Base-by-base conservation (phyloP, 495 filamentous ascomycete genomes). In the Penicillium steckii region DNA sequence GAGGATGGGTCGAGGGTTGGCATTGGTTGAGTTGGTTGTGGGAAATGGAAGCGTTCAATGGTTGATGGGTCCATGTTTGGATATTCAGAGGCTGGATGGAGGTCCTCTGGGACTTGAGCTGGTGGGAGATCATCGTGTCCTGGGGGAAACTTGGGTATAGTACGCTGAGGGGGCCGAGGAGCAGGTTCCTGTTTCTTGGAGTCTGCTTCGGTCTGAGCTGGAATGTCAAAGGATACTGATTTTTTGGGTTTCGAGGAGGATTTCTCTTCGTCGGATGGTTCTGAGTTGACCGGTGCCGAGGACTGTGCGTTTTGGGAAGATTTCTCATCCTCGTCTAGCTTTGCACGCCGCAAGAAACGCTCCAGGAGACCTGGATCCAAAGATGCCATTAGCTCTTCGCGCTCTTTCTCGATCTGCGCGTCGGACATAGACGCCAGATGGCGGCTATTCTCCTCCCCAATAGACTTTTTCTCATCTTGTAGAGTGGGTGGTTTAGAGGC, bases 1-100 rank as follows among this genome's bases (percentile, higher is more conserved):
- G 88, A 87, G 18, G 78, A 74, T 0, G 91, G 94, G 68, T 98
- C 91, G 47, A 96, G 87, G 29, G 87, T 83, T 22, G 87, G 87
- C 45, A 70, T 76, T 27, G 59, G 61, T 30, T 54, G 48, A 27
- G 57, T 71, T 35, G 60, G 59, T 55, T 53, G 80, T 48, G 56
- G 77, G 52, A 57, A 73, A 37, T 78, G 75, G 19, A 80, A 78
- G 5, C 60, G 70, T 22, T 86, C 87, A 59, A 89, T 86, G 65
- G 87, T 85, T 9, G 88, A 69, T 18, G 69, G 67, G 42, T 67
- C 68, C 38, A 67, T 59, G 38, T 61, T 53, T 27, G 65, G 78
- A 25, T 60, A 57, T 51, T 73, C 62, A 17, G 76, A 72, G 41
- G 73, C 74, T 13, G 76, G 68, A 19, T 64, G 68, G 19, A 77